Conservation (phyloP, 2,329 filamentous ascomycete species). For the Talaromyces piceae region DNA sequence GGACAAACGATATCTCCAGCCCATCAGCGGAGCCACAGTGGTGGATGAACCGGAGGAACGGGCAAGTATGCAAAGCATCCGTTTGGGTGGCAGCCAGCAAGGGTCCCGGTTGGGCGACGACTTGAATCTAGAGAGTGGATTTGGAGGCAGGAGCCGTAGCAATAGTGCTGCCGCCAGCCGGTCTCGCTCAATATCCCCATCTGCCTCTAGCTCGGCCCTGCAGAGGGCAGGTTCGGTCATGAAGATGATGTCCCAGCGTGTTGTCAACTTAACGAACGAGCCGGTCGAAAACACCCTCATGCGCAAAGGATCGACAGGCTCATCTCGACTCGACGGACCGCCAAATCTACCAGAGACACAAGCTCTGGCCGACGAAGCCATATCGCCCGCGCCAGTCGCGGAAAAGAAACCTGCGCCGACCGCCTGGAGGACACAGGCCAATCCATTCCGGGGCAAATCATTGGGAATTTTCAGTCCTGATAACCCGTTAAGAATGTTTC, state of each 20-base stretch:
- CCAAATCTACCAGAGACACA: conserved; percentile 43
- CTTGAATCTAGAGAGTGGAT: conserved; percentile 49
- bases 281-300: conserved; percentile 66
- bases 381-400: conserved; percentile 24
- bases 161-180: conserved; percentile 19
- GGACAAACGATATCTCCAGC: conserved; percentile 48
- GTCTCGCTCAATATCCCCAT: conserved; percentile 54
- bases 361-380: conserved; percentile 39
- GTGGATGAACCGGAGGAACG: conserved; percentile 41
- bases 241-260: conserved; percentile 86
- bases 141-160: conserved; percentile 48
- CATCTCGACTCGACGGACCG: conserved; percentile 47
- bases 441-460: conserved; percentile 79
- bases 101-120: conserved; percentile 54
- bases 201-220: conserved; percentile 55
- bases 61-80: conserved; percentile 47
- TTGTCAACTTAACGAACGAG: conserved; percentile 95
- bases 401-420: conserved; percentile 30
- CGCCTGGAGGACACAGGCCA: conserved; percentile 46
- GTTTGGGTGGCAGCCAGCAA: conserved; percentile 37
- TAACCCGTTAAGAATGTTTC: conserved; percentile 61
- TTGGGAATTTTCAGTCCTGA: conserved; percentile 77
- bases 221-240: conserved; percentile 67
- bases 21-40: conserved; percentile 46
- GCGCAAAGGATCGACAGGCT: conserved; percentile 46